Base-by-base conservation (phyloP, 2,329 filamentous ascomycete species). In the Epichloe typhina region DNA sequence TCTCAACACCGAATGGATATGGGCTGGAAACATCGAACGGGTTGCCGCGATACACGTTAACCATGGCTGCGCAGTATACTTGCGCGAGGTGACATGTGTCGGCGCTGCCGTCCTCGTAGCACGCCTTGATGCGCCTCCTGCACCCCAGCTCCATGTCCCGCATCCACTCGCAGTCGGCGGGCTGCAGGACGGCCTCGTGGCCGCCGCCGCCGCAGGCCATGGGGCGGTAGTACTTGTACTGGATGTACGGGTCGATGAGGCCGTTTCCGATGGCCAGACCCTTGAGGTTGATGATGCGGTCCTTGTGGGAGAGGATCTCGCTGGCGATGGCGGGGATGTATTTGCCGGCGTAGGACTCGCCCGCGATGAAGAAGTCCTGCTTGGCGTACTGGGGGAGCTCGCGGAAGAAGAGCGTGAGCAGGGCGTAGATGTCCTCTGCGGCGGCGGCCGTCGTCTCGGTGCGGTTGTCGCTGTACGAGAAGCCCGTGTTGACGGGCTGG, bases 191-290 rank as follows among this genome's bases (percentile, higher is more conserved):
- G 54, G 90, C 83, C 35, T 86, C 83, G 72, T 90, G 96, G 58
- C 91, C 91, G 69, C 93, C 91, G 47, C 95, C 83, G 63, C 93
- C 93, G 64, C 93, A 97, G 53, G 89, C 93, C 91, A 97, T 97
- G 61, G 91, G 91, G 61, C 85, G 85, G 79, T 96, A 97, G 75
- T 94, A 83, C 57, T 83, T 82, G 69, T 96, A 96, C 72, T 97
- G 93, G 44, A 88, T 95, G 59, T 85, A 77, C 52, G 86, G 86
- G 69, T 98, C 93, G 50, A 90, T 96, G 56, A 97, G 78, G 69
- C 93, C 93, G 67, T 98, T 97, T 51, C 93, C 93, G 62, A 98
- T 96, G 56, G 95, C 73, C 54, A 95, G 77, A 33, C 90, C 95
- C 78, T 96, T 86, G 58, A 96, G 83, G 76, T 95, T 95, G 78